Base-by-base conservation (phyloP, 768 basidiomycete genomes). In the Psilocybe cubensis region DNA sequence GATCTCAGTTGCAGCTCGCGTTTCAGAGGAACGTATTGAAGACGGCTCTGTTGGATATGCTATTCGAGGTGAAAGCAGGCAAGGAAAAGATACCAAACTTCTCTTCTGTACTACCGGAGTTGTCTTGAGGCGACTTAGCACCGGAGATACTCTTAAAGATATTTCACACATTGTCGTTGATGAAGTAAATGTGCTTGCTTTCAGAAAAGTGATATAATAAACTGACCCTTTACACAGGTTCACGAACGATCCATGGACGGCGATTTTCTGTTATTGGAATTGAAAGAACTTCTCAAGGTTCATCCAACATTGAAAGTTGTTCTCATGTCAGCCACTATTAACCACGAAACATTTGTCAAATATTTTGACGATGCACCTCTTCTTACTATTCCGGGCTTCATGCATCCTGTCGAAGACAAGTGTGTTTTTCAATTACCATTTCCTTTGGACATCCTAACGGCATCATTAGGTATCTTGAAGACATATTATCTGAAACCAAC, bases 71-170 rank as follows among this genome's bases (percentile, higher is more conserved):
- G 94, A 97, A 70, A 85, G 83, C 35, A 91, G 84, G 60, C 82
- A 85, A 46, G 76, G 76, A 9, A 76, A 77, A 21, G 79, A 80
- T 31, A 94, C 92, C 4, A 89, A 90, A 59, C 73, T 96, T 2
- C 74, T 96, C 18, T 97, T 96, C 66, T 94, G 94, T 67, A 98
- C 96, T 2, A 97, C 94, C 9, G 96, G 96, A 74, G 91, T 97
- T n/a, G 82, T 94, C 1, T 79, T 97, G 45, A 78, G 93, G 55
- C 81, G 92, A 17, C 73, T 97, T 11, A 83, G 86, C n/a, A 77
- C 80, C 27, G 89, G 89, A 9, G 91, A 96, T 61, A 79, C 77
- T 33, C 74, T 97, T 14, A 70, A 81, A 31, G 80, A 84, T 38
- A 80, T 95, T 41, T 88, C 89, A 2, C 96, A 97, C 74, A 79